Evolutionary conservation across 768 basidiomycete species (phyloP), one percentile per base, ranked within the genome.

Genomic region (Auricularia auricula-judae): DNA sequence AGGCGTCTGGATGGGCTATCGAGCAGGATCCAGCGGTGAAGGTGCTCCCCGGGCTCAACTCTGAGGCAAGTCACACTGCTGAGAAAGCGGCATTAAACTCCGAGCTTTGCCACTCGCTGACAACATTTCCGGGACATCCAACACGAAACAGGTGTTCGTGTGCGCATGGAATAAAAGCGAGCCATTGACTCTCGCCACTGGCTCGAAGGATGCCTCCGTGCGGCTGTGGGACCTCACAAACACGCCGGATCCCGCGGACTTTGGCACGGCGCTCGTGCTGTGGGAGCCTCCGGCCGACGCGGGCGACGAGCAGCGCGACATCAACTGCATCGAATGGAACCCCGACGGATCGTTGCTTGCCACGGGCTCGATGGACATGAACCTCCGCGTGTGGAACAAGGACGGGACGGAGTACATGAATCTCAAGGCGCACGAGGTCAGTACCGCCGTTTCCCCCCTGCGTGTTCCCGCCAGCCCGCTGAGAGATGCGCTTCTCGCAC

Each of bases 291-390:
- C 80, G 47, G 56, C 21, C 8, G 56, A 34, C 12, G 23, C 56
- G 18, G 47, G 47, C 47, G 56, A 59, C 11, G 23, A 78, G 33
- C 82, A 83, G 61, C 76, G 76, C 10, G 91, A 93, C 72, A 74
- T 91, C 64, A 92, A 90, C 16, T 85, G 85, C 47, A 70, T 93
- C 58, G 84, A 88, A 70, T 93, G 91, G 91, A 90, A 83, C 68
- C 71, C 76, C 3, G 86, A 89, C 63, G 91, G 91, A 18, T 81
- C 81, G 35, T 75, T 90, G 14, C 77, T 93, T 39, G 89, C 89
- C 4, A 81, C 91, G 65, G 91, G 88, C 11, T 91, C 87, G 21
- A 89, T 87, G 66, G 91, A 93, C 68, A 81, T 84, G 10, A 74
- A 84, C 18, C 80, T 93, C 51, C 84, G 91, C 39, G 78, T 93